phyloP scores from a whole-genome alignment of 2,329 filamentous ascomycete species.

The Trichoderma sp. region DNA sequence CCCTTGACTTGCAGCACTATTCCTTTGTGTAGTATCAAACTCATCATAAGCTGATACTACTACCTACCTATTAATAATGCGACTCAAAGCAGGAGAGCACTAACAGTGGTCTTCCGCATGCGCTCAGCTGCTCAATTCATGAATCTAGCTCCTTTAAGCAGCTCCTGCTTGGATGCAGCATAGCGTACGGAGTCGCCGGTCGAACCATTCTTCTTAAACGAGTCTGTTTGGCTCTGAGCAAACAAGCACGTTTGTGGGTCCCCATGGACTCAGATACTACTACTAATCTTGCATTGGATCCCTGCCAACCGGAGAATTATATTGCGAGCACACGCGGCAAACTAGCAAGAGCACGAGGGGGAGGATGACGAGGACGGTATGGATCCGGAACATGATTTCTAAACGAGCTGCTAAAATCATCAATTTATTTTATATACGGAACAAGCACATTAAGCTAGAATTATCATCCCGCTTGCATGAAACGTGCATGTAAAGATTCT shows the following conservation, averaged over 20 bases:
- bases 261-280: neutral
- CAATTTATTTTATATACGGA: neutral
- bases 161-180: neutral
- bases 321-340: neutral
- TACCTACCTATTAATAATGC: neutral
- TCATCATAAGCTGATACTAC: no score
- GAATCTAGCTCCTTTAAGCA: neutral
- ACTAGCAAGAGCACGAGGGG: neutral
- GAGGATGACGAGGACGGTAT: neutral
- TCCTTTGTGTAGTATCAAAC: no score
- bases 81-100: neutral
- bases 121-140: neutral
- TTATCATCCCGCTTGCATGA: neutral
- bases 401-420: neutral
- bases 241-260: neutral
- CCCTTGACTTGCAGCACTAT: neutral
- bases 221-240: neutral
- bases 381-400: neutral
- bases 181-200: constrained; percentile 6
- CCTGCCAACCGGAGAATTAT: neutral
- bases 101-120: neutral
- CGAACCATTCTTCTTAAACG: neutral
- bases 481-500: neutral
- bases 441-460: neutral
- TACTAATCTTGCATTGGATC: neutral